Evolutionary conservation across 2,329 filamentous ascomycete genomes (phyloP).

Genomic region (Dactylellina parvicollis): DNA sequence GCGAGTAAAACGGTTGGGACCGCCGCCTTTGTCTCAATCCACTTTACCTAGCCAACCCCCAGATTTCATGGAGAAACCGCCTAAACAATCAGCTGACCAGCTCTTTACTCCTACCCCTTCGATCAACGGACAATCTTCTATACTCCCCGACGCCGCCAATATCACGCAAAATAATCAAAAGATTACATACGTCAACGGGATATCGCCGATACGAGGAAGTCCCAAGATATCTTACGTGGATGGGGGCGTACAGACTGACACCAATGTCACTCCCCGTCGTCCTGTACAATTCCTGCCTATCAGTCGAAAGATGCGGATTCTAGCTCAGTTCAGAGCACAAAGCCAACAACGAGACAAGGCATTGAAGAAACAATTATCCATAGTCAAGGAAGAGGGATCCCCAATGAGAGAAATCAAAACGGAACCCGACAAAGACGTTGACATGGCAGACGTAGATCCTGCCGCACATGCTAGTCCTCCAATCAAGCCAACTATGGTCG

Average conservation of each 20-base stretch:
- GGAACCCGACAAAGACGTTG: constrained; percentile 25
- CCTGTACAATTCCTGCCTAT: constrained; percentile 23
- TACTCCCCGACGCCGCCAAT: constrained; percentile 53
- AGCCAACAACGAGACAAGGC: constrained; percentile 28
- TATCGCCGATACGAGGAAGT: constrained; percentile 29
- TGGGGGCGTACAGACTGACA: constrained; percentile 56
- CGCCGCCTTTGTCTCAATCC: constrained; percentile 34
- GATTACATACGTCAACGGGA: constrained; percentile 46
- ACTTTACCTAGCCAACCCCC: constrained; percentile 21
- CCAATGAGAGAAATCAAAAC: constrained; percentile 6
- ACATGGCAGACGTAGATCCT: constrained; percentile 25
- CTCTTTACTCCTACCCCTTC: constrained; percentile 28
- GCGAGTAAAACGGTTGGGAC: constrained; percentile 57
- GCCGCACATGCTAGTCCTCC: neutral
- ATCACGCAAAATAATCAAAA: constrained; percentile 51
- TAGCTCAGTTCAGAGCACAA: constrained; percentile 40
- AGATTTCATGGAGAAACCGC: constrained; percentile 51
- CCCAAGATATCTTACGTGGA: constrained; percentile 56
- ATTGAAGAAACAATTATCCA: constrained; percentile 36
- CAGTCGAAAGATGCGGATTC: constrained; percentile 51
- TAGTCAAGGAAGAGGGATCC: constrained; percentile 47
- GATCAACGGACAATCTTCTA: constrained; percentile 30
- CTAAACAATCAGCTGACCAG: constrained; percentile 44
- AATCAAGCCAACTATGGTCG: neutral
- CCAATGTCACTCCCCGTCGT: constrained; percentile 16